Evolutionary conservation across 306 rosid genomes (phyloP).

Genomic region (Vachellia pachyceras): DNA sequence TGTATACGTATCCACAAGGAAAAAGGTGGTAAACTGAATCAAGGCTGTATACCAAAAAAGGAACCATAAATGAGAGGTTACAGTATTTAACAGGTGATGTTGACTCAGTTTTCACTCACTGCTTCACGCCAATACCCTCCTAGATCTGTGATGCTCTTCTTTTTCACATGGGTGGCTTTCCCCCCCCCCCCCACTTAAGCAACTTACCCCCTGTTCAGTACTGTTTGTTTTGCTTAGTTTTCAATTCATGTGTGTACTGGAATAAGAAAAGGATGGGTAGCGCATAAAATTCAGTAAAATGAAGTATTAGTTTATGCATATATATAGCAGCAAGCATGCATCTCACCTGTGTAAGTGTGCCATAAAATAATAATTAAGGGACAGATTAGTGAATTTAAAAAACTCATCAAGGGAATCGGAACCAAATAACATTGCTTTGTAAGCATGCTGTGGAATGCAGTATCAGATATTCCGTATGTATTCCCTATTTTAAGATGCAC

Average conservation of each 20-base stretch:
- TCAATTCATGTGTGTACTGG: not conserved
- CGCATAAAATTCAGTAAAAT: conserved; percentile 13
- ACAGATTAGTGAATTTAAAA: not conserved
- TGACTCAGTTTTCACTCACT: conserved; percentile 6
- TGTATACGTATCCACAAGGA: not conserved
- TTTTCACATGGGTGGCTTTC: conserved; percentile 18
- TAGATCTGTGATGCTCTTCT: not conserved
- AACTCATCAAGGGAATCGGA: not conserved
- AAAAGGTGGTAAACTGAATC: not conserved
- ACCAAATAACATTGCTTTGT: conserved; percentile 7
- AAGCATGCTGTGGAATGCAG: conserved; percentile 1
- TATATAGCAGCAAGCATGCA: conserved; percentile 7
- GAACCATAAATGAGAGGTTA: not conserved
- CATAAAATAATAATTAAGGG: not conserved
- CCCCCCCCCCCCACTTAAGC: not conserved
- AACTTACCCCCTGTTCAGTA: not conserved
- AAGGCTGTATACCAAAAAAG: not conserved
- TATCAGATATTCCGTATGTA: conserved; percentile 7
- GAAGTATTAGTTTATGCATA: not conserved
- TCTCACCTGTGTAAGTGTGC: not conserved
- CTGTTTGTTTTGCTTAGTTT: not conserved
- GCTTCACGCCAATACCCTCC: too few species aligned
- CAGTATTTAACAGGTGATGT: not conserved
- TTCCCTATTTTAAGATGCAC: not conserved
- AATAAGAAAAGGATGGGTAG: not conserved